These are phyloP conservation scores for Mucor racemosus DNA, from an alignment of 371 early-diverging fungal genomes.

Conservation along the genomic window DNA sequence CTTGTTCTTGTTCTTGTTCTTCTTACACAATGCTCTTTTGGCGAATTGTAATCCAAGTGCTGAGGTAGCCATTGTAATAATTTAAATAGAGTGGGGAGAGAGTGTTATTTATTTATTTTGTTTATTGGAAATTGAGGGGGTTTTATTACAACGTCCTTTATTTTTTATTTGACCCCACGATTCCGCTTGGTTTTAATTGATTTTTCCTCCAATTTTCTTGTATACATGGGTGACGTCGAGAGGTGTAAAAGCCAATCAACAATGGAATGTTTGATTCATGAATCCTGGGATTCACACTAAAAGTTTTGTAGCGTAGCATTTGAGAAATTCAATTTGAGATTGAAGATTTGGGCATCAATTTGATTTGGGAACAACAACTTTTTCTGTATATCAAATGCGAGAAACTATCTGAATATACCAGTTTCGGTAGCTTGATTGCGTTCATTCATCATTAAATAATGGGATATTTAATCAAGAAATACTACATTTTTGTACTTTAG, in stretches of 20 bases:
- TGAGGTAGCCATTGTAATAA: conserved; percentile 39
- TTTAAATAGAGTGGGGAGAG: conserved; percentile 48
- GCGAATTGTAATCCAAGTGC: conserved; percentile 57
- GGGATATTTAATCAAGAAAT: no score
- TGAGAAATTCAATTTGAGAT: no score
- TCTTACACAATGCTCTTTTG: conserved; percentile 55
- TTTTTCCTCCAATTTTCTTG: background rate
- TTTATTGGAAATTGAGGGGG: conserved; percentile 18
- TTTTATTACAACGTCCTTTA: conserved; percentile 15
- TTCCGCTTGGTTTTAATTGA: conserved; percentile 2
- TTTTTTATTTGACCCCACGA: conserved; percentile 8
- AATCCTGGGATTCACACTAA: background rate
- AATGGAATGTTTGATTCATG: background rate
- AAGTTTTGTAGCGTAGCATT: no score
- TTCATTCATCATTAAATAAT: no score
- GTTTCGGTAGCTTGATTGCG: no score
- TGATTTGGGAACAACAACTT: no score
- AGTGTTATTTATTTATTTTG: conserved; percentile 13
- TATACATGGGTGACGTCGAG: conserved; percentile 4
- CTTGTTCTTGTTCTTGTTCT: background rate
- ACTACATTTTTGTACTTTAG: no score
- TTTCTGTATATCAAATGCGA: no score
- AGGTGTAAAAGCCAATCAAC: background rate
- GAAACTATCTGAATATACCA: no score
- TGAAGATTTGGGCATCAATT: no score